Evolutionary conservation across 1,139 yeast genomes (phyloP).

Genomic region (Insectozyma bohioensis): DNA sequence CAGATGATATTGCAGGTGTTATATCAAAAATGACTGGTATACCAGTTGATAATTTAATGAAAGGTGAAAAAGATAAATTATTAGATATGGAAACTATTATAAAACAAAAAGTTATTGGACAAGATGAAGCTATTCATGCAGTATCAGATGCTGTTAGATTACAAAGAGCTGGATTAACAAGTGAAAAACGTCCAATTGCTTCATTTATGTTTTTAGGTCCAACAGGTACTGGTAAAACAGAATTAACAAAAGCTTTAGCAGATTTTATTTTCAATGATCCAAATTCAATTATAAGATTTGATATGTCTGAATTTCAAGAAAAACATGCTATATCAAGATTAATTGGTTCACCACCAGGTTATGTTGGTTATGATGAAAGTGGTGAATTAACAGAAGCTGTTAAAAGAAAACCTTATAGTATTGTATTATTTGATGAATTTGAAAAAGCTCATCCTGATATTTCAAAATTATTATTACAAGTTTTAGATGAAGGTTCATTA

Average conservation of each 20-base stretch:
- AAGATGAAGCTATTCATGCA: slow-evolving; percentile 88
- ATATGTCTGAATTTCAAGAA: slow-evolving; percentile 98
- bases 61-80: slow-evolving; percentile 91
- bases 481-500: slow-evolving; percentile 88
- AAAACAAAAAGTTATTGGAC: slow-evolving; percentile 83
- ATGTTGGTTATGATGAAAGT: slow-evolving; percentile 92
- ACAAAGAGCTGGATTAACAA: slow-evolving; percentile 94
- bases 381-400: slow-evolving; percentile 97
- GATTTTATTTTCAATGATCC: slow-evolving; percentile 90
- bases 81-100: slow-evolving; percentile 82
- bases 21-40: slow-evolving; percentile 95
- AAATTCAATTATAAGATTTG: slow-evolving; percentile 82
- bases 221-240: slow-evolving; percentile 98
- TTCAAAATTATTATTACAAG: slow-evolving; percentile 83
- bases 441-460: slow-evolving; percentile 97
- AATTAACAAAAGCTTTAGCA: slow-evolving; percentile 86
- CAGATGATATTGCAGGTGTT: slow-evolving; percentile 91
- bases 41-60: slow-evolving; percentile 87
- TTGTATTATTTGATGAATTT: slow-evolving; percentile 90
- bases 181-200: slow-evolving; percentile 92
- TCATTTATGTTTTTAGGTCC: slow-evolving; percentile 96
- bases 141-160: slow-evolving; percentile 92
- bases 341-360: slow-evolving; percentile 98
- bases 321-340: slow-evolving; percentile 85
- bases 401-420: slow-evolving; percentile 90